phyloP scores from a whole-genome alignment of 306 rosid species.

The Cicer bijugum region DNA sequence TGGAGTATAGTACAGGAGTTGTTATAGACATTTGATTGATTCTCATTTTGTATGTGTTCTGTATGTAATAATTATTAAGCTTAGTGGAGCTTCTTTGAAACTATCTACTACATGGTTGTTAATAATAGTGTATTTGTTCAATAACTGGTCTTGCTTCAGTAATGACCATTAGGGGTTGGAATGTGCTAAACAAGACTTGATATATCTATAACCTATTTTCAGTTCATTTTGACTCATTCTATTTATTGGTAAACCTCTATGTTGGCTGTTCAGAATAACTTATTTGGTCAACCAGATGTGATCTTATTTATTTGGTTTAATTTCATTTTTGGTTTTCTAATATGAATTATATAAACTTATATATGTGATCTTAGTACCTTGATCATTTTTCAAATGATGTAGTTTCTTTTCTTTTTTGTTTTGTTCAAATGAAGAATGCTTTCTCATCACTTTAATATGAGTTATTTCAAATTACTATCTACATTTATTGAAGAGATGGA shows the following conservation, averaged over 20 bases:
- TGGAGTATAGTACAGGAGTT: neutral
- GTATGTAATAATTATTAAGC: neutral
- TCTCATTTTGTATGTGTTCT: slow-evolving; percentile 18
- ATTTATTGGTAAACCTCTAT: neutral
- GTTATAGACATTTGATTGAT: slow-evolving; percentile 23
- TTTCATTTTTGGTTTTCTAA: too few species aligned
- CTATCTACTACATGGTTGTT: neutral
- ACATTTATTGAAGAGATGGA: too few species aligned
- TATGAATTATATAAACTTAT: too few species aligned
- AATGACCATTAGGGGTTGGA: neutral
- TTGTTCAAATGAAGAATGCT: too few species aligned
- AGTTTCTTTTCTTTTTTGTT: too few species aligned
- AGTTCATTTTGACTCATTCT: neutral
- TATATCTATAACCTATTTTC: neutral
- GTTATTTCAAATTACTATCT: too few species aligned
- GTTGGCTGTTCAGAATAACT: neutral
- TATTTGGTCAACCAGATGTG: neutral
- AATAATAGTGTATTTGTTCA: neutral
- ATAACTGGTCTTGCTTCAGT: neutral
- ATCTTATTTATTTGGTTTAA: too few species aligned
- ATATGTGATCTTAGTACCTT: too few species aligned
- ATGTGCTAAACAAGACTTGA: neutral
- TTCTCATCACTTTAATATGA: too few species aligned
- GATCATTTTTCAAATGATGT: too few species aligned
- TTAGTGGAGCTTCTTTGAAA: neutral